phyloP scores from a whole-genome alignment of 2,329 filamentous ascomycete species.

The Pseudophaeomoniella oleicola region DNA sequence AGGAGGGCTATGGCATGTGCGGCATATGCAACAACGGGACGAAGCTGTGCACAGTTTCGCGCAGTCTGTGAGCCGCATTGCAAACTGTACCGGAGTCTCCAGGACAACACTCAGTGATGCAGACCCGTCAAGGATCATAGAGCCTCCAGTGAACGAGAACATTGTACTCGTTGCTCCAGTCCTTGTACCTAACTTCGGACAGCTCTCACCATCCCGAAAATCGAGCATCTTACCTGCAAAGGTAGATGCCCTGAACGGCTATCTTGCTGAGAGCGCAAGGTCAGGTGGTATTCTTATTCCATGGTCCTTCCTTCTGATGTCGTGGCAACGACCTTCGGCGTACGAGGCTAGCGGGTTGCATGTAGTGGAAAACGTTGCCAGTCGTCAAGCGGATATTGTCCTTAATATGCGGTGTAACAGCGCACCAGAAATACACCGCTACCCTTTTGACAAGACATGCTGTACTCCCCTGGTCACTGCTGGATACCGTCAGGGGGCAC shows the following conservation, averaged over 20 bases:
- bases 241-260: constrained; percentile 38
- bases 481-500: constrained; percentile 10
- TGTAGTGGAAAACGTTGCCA: constrained; percentile 30
- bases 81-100: constrained; percentile 4
- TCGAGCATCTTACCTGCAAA: constrained; percentile 32
- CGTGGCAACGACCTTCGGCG: constrained; percentile 17
- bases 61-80: constrained; percentile 29
- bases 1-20: constrained; percentile 41
- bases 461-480: constrained; percentile 28
- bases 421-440: constrained; percentile 21
- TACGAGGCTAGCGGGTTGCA: constrained; percentile 36
- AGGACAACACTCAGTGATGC: neutral
- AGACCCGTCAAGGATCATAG: neutral
- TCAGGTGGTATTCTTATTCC: constrained; percentile 24
- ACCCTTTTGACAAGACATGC: constrained; percentile 36
- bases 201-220: constrained; percentile 25
- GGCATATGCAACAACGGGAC: constrained; percentile 29
- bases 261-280: constrained; percentile 28
- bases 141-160: constrained; percentile 11
- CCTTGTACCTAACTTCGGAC: constrained; percentile 26
- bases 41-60: constrained; percentile 28
- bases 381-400: constrained; percentile 35
- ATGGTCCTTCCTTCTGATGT: constrained; percentile 39
- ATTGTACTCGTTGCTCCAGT: constrained; percentile 32
- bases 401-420: constrained; percentile 42